Conservation (phyloP, 306 rosid genomes). For the Corylus avellana region DNA sequence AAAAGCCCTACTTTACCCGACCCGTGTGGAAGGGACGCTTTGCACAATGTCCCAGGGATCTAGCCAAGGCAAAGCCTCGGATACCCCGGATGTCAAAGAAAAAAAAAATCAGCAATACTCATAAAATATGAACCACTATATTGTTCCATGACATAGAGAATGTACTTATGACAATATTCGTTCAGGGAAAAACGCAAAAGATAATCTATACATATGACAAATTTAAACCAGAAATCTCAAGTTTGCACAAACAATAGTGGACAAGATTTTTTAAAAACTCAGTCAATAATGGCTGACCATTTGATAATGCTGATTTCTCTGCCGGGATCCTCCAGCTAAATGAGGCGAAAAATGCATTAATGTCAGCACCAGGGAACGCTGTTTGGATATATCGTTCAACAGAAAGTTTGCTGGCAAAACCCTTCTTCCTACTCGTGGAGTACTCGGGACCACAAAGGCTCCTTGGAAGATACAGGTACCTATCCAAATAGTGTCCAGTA, state of each 20-base stretch:
- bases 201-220: neutral
- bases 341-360: conserved; percentile 57
- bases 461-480: conserved; percentile 71
- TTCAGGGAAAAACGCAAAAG: neutral
- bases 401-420: conserved; percentile 75
- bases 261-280: neutral
- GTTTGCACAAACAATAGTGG: neutral
- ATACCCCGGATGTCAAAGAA: no score
- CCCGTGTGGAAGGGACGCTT: no score
- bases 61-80: no score
- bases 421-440: conserved; percentile 24
- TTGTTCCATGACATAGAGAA: neutral
- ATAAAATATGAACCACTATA: neutral
- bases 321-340: conserved; percentile 87
- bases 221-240: conserved; percentile 1
- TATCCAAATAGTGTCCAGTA: conserved; percentile 63
- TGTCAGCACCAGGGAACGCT: conserved; percentile 45
- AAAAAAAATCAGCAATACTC: neutral
- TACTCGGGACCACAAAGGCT: conserved; percentile 24
- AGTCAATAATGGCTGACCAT: conserved; percentile 42
- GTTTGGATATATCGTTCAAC: conserved; percentile 56
- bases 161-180: neutral
- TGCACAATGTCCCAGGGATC: no score
- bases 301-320: conserved; percentile 21
- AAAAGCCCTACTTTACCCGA: no score